Base-by-base conservation (phyloP, 2,329 filamentous ascomycete genomes). In the Fusarium dlaminii region DNA sequence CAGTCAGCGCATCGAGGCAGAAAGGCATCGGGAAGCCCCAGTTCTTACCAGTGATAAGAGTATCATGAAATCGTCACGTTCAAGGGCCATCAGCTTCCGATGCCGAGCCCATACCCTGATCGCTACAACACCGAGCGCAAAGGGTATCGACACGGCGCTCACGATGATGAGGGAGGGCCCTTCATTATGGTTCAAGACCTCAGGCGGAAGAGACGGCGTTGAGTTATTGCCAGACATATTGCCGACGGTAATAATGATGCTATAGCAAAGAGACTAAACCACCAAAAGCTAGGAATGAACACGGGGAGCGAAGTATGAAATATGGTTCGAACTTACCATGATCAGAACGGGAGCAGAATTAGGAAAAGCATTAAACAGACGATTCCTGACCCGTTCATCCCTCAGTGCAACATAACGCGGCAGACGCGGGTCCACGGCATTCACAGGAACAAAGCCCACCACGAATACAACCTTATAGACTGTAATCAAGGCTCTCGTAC, bases 31-130 rank as follows among this genome's bases (percentile, higher is more conserved):
- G 18, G 24, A 22, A 22, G 12, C 15, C 10, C 11, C 8, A 7
- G 22, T 13, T n/a, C 42, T 24, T 20, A 67, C 64, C 17, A 67
- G 5, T 4, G 61, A 67, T 27, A 36, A 20, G 1, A 67, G 20
- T 7, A 62, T 43, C 40, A 62, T 29, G 15, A 65, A 68, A 17
- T 62, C 66, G 5, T 68, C 63, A 29, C 43, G 30, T 6, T 32
- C 42, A 6, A 67, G 56, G 1, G 36, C 5, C n/a, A 67, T 40
- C 1, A 30, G 48, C 9, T 68, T 68, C 8, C 55, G 46, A 3
- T 60, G 43, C 1, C 66, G 49, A 5, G 54, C 48, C 66, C 54
- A 68, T 20, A 68, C 17, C 6, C 63, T 37, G 1, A 43, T 42
- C 5, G 24, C 63, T 2, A 68, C 66, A 3, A 55, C 32, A 1